Evolutionary conservation across 352 stramenopile genomes (phyloP).

Genomic region (Globisporangium acanthophoron): DNA sequence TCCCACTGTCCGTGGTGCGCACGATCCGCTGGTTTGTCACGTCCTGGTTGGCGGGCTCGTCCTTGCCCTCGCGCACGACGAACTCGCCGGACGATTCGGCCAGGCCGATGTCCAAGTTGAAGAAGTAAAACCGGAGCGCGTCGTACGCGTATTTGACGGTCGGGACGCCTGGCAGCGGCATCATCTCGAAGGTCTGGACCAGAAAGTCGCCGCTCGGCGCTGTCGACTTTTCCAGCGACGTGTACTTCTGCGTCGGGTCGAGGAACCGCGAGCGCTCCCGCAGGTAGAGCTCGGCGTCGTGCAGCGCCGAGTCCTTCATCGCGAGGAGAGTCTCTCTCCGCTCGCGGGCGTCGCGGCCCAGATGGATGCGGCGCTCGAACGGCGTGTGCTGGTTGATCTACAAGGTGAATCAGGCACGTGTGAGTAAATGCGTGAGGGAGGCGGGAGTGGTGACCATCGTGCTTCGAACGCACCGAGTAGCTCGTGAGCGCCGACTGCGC

Average conservation of each 20-base stretch:
- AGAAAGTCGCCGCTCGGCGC: conserved; percentile 20
- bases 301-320: conserved; percentile 16
- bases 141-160: conserved; percentile 31
- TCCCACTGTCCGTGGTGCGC: conserved; percentile 6
- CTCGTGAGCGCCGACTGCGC: conserved; percentile 1
- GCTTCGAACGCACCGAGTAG: background rate
- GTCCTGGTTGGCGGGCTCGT: background rate
- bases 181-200: conserved; percentile 14
- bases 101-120: conserved; percentile 42
- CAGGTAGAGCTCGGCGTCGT: conserved; percentile 21
- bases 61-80: conserved; percentile 25
- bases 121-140: conserved; percentile 26
- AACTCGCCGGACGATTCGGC: conserved; percentile 28
- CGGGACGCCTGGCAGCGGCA: conserved; percentile 20
- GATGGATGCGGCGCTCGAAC: conserved; percentile 16
- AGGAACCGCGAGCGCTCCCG: conserved; percentile 11
- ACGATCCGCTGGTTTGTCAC: conserved; percentile 3
- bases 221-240: conserved; percentile 20
- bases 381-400: conserved; percentile 10
- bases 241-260: conserved; percentile 12
- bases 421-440: background rate
- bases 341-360: conserved; percentile 14
- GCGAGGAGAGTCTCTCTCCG: conserved; percentile 12
- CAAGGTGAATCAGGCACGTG: background rate
- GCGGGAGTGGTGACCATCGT: background rate